Conservation (phyloP, 768 basidiomycete species). For the Mycena polygramma region DNA sequence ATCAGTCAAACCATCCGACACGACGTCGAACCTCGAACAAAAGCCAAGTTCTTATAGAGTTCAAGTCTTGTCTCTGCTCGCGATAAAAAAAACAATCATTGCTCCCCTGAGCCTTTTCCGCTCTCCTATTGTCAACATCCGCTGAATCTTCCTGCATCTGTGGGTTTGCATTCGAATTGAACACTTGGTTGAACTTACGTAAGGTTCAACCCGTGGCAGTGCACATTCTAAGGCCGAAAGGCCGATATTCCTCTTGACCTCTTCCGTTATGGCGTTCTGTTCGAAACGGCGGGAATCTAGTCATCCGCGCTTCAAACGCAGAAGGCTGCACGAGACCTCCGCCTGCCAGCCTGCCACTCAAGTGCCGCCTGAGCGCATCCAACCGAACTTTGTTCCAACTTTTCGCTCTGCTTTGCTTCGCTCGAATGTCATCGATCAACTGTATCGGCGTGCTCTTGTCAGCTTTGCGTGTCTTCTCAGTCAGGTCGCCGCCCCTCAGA, state of each 20-base stretch:
- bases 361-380: not conserved
- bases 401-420: conserved; percentile 1
- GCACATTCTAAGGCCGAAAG: not conserved
- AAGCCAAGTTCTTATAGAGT: too few relatives aligned
- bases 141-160: too few relatives aligned
- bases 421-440: conserved; percentile 1
- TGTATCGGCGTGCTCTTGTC: conserved; percentile 1
- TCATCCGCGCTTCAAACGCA: conserved; percentile 18
- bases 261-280: not conserved
- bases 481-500: not conserved
- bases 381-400: not conserved
- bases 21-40: too few relatives aligned
- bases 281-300: conserved; percentile 20
- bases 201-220: not conserved
- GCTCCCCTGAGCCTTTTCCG: too few relatives aligned
- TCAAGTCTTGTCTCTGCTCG: too few relatives aligned
- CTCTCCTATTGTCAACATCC: too few relatives aligned
- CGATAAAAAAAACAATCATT: too few relatives aligned
- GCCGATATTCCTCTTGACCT: not conserved
- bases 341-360: conserved; percentile 5
- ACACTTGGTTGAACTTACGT: not conserved
- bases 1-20: too few relatives aligned
- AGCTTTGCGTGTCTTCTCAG: conserved; percentile 2
- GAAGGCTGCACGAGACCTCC: conserved; percentile 2
- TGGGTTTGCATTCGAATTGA: too few relatives aligned